Conservation (phyloP, 306 rosid genomes). For the Sechiopsis laciniata region DNA sequence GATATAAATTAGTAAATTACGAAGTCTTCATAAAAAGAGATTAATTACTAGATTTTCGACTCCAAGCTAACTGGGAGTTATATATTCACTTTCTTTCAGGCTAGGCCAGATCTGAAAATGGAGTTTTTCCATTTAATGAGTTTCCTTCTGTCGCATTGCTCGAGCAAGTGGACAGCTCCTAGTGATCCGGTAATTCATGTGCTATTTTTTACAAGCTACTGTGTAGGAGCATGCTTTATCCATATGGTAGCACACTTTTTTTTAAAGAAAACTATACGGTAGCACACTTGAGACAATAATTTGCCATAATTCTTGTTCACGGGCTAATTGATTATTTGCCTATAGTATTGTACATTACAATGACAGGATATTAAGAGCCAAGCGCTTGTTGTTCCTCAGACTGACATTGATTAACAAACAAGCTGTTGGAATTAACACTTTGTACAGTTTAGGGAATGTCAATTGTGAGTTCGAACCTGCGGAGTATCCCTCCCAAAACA, state of each 20-base stretch:
- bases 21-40: neutral
- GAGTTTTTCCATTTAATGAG: slow-evolving; percentile 94
- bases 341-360: neutral
- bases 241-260: neutral
- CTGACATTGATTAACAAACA: neutral
- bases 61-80: slow-evolving; percentile 23
- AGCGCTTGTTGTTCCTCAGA: neutral
- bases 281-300: neutral
- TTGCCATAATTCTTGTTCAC: neutral
- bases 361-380: slow-evolving; percentile 8
- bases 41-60: neutral
- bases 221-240: neutral
- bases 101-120: slow-evolving; percentile 88
- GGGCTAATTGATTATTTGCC: neutral
- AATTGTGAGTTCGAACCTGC: neutral
- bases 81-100: slow-evolving; percentile 46
- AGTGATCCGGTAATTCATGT: slow-evolving; percentile 59
- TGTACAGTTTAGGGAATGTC: neutral
- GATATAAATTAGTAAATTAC: neutral
- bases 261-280: too few species aligned
- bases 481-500: neutral
- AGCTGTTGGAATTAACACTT: neutral
- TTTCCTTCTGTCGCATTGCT: slow-evolving; percentile 90
- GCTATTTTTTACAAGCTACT: slow-evolving; percentile 1
- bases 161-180: slow-evolving; percentile 78